phyloP scores from a whole-genome alignment of 192 early-diverging fungal species.

The Mortierella claussenii region DNA sequence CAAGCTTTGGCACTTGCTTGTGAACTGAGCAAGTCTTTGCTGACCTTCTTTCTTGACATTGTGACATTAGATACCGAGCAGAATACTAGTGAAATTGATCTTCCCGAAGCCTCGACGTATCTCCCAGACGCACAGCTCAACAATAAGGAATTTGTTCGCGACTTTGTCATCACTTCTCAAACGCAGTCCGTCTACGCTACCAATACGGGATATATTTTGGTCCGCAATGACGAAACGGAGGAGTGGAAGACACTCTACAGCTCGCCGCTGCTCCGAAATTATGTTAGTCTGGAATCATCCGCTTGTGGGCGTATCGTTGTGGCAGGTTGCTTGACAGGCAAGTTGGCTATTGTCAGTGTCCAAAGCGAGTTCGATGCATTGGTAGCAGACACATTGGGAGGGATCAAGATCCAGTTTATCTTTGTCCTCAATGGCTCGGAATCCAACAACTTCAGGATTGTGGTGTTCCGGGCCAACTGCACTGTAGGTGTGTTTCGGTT shows the following conservation, averaged over 20 bases:
- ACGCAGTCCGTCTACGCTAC: constrained; percentile 20
- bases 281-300: constrained; percentile 64
- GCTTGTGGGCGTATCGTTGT: constrained; percentile 63
- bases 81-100: constrained; percentile 41
- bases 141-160: constrained; percentile 47
- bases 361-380: constrained; percentile 52
- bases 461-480: constrained; percentile 47
- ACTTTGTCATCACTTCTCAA: constrained; percentile 36
- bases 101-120: constrained; percentile 30
- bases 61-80: constrained; percentile 27
- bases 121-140: constrained; percentile 9
- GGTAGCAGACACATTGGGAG: constrained; percentile 26
- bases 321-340: constrained; percentile 63
- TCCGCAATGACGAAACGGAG: constrained; percentile 32
- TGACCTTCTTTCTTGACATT: not conserved
- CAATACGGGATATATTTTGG: constrained; percentile 54
- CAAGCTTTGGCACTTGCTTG: not conserved
- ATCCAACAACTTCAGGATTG: constrained; percentile 19
- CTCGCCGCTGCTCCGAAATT: constrained; percentile 57
- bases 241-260: constrained; percentile 51
- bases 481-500: constrained; percentile 39
- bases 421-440: constrained; percentile 19
- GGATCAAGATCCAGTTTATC: constrained; percentile 50
- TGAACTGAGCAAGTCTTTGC: not conserved
- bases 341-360: constrained; percentile 63